Percentiles rank a stretch among this genome's conserved stretches.
These are phyloP conservation scores for Neostapfia colusana DNA, from an alignment of 176 grass and related monocot genomes.

Conservation along the genomic window DNA sequence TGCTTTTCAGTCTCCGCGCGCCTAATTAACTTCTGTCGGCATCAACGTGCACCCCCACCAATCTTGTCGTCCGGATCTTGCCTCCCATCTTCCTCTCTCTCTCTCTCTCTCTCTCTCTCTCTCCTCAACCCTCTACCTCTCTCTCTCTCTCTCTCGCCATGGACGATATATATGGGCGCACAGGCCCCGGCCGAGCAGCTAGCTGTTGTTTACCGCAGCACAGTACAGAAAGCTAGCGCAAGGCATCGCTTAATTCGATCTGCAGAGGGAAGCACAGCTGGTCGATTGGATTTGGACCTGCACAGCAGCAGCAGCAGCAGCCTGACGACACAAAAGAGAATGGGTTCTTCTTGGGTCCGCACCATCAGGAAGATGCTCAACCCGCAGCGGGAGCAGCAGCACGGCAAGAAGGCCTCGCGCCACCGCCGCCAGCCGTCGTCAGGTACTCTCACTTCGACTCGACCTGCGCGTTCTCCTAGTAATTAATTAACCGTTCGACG, in stretches of 20 bases:
- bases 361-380: constrained; percentile 68
- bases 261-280: not conserved
- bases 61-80: constrained; percentile 64
- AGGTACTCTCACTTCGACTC: not conserved
- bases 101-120: not conserved
- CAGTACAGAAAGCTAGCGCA: constrained; percentile 7
- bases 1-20: not conserved
- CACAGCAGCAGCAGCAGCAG: not conserved
- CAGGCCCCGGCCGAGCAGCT: constrained; percentile 4
- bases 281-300: not conserved
- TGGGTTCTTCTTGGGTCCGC: constrained; percentile 72
- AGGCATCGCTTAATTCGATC: not conserved
- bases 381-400: constrained; percentile 18
- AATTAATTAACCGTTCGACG: not conserved
- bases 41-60: constrained; percentile 47
- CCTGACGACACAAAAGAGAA: not conserved
- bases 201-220: constrained; percentile 29
- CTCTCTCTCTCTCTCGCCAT: not conserved
- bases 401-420: constrained; percentile 40
- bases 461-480: not conserved
- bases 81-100: constrained; percentile 27
- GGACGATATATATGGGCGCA: constrained; percentile 28
- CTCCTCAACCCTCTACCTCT: not conserved
- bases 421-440: constrained; percentile 17
- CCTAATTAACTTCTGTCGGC: not conserved